Evolutionary conservation across 208 protist species (phyloP), one percentile per base, ranked within the genome.

Genomic region (Leishmania tropica): DNA sequence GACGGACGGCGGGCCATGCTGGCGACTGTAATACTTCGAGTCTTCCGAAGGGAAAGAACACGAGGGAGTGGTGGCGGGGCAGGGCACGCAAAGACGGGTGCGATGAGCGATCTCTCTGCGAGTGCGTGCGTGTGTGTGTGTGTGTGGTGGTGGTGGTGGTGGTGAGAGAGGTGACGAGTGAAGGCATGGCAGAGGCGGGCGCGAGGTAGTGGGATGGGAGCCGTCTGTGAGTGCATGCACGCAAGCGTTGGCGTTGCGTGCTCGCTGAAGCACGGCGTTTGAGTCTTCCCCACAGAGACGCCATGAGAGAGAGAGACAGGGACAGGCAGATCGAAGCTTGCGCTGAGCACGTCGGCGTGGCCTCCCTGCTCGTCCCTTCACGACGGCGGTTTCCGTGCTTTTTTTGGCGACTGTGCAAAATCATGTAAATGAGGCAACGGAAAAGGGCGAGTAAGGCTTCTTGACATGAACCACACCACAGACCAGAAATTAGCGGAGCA

Each of bases 1-100:
- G 90, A 90, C 58, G 92, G 92, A 88, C 92, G 90, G 83, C 92
- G 92, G 79, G 90, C 92, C 92, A 95, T 95, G 56, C 24, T 77
- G 75, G 68, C 76, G 65, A 78, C n/a, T 58, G 74, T 87, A 76
- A 48, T 31, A 31, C 40, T 42, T 42, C 40, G 40, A 42, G 40
- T 42, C 40, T 42, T 42, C 65, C 65, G 37, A 71, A 71, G 65
- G 65, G 31, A 47, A n/a, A 11, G 65, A 31, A 17, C 65, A 71
- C 40, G 88, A 95, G 81, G 88, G 88, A 70, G 93, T 94, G 84
- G 90, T 89, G 81, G 90, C 92, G 82, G 81, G 90, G 82, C 89
- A 93, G 68, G 85, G 83, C 85, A 91, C 92, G 86, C 87, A 93
- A 64, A 74, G 85, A 68, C 88, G 77, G 60, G 86, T 88, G 82